A percentile compares a stretch with the other conserved stretches of the same genome.
phyloP scores from a whole-genome alignment of 129 eudicot species.

The Ambrosia trifida region DNA sequence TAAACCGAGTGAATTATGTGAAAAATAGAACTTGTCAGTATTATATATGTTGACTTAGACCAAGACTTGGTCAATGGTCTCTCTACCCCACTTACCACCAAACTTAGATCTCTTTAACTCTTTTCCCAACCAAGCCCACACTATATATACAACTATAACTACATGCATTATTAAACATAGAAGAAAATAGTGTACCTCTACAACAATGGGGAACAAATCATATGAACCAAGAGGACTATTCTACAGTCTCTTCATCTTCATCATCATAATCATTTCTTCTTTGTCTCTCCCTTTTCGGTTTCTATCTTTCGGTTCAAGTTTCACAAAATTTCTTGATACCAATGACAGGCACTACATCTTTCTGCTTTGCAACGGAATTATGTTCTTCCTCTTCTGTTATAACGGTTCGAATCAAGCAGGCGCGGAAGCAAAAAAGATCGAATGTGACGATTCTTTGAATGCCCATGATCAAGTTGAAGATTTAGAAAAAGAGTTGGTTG shows the following conservation, averaged over 20 bases:
- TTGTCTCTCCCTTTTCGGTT: conserved; percentile 1
- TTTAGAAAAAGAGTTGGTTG: neutral
- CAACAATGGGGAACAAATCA: conserved; percentile 22
- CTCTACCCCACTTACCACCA: too few relatives aligned
- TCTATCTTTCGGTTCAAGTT: neutral
- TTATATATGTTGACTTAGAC: neutral
- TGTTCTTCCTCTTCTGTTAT: neutral
- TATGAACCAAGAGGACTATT: conserved; percentile 9
- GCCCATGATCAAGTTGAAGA: neutral
- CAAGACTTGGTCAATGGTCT: neutral
- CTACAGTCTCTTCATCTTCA: conserved; percentile 15
- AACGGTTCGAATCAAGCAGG: neutral
- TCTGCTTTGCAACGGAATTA: conserved; percentile 24
- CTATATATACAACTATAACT: neutral
- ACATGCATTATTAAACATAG: neutral
- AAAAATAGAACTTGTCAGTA: too few relatives aligned
- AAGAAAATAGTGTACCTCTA: neutral
- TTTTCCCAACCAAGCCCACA: neutral
- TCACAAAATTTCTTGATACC: conserved; percentile 16
- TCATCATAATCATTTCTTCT: neutral
- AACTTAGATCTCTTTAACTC: neutral
- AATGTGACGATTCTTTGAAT: neutral
- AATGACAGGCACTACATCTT: conserved; percentile 17
- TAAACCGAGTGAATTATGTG: too few relatives aligned
- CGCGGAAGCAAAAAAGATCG: neutral